These are phyloP conservation scores for Heterobasidion parviporum DNA, from an alignment of 1,284 basidiomycete genomes.

Conservation along the genomic window DNA sequence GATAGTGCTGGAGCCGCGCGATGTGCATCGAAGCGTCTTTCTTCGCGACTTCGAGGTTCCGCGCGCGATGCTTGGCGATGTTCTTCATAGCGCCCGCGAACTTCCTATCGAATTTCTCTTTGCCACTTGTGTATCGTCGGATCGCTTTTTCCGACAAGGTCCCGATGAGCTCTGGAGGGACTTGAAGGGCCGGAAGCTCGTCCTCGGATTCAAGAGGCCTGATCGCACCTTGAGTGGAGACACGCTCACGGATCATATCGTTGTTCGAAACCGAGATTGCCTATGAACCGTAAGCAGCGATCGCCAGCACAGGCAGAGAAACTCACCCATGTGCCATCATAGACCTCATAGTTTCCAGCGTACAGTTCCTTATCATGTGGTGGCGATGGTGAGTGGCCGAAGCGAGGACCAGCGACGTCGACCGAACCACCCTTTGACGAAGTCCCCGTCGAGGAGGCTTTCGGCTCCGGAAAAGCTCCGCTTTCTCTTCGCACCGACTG, in stretches of 20 bases:
- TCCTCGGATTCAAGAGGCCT: conserved; percentile 50
- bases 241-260: conserved; percentile 69
- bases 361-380: conserved; percentile 8
- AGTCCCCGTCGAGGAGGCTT: neutral
- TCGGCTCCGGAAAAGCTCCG: neutral
- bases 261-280: conserved; percentile 19
- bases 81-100: conserved; percentile 45
- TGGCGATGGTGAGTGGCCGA: conserved; percentile 18
- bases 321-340: conserved; percentile 42
- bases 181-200: conserved; percentile 40
- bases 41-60: conserved; percentile 50
- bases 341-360: conserved; percentile 53
- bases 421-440: conserved; percentile 15
- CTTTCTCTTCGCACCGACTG: neutral
- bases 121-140: conserved; percentile 57
- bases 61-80: conserved; percentile 53
- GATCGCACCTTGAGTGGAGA: conserved; percentile 47
- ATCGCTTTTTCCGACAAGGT: conserved; percentile 56
- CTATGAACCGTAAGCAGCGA: neutral
- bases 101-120: conserved; percentile 50
- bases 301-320: neutral
- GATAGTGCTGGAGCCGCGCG: conserved; percentile 31
- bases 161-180: conserved; percentile 58
- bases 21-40: conserved; percentile 47
- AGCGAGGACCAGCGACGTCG: conserved; percentile 42